Base-by-base conservation (phyloP, 2,329 filamentous ascomycete species). In the Clonostachys chloroleuca region DNA sequence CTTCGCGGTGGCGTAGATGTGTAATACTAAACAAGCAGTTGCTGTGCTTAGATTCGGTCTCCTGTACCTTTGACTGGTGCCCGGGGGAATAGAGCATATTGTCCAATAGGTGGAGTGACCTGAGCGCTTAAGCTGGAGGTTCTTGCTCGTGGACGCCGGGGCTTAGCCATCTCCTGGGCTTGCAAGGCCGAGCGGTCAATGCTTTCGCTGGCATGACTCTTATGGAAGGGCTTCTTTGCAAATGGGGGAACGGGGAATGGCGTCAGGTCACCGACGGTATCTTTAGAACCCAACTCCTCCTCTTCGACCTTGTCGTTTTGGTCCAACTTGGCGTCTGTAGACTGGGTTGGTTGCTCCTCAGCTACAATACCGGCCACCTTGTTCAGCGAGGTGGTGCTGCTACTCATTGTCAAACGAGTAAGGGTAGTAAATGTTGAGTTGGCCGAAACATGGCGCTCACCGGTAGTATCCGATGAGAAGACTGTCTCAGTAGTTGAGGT, bases 351-450 rank as follows among this genome's bases (percentile, higher is more conserved):
- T 30, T 56, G 53, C 6, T 54, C 52, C 16, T 69, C 66, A 2
- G 55, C 54, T 55, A 63, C 62, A 13, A 56, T 51, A 12, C 50
- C 56, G 13, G 59, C 53, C 53, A 62, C 56, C 52, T 68, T 68
- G 56, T 62, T 67, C 24, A 69, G 56, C 12, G 73, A 77, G 12
- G 65, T 70, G 49, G 72, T 79, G 65, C 76, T 70, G 49, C 72
- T 79, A 64, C 76, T 81, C 40, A 67, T 63, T 5, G 78, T 83
- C 57, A 78, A 68, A 6, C 75, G 72, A 6, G 77, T 81, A 49
- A 77, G 66, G 37, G 73, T 74, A 1, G 78, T 80, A 50, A 73
- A 74, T 10, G 70, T 74, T 5, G 78, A 82, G 24, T 72, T 68
- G 14, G 72, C 70, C 12, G 79, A 83, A 43, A 73, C 68, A 59